Evolutionary conservation across 345 rosid species (phyloP), one percentile per base, ranked within the genome.

Genomic region (Populus pruinosa): DNA sequence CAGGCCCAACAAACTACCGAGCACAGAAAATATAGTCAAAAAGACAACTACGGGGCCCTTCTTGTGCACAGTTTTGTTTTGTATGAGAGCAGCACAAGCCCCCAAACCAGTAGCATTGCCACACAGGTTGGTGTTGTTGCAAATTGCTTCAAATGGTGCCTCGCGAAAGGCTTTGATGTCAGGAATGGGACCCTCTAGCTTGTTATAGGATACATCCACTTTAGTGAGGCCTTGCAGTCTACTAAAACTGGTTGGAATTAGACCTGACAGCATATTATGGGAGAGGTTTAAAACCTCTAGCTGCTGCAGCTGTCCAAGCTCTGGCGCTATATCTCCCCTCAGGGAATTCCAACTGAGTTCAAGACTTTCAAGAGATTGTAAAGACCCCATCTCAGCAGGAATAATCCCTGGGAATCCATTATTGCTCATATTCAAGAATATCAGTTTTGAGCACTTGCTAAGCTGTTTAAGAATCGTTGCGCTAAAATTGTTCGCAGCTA

Each of bases 301-400:
- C 10, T 0, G 1, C 1, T 12, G 17, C 64, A 81, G 39, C 1
- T 72, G 33, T 23, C 72, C 71, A 27, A 81, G 10, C 67, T 39
- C 38, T 0, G 5, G 27, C 1, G 81, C 65, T 31, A 82, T 73
- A 3, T 2, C 72, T 74, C 72, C 79, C 16, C 9, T 8, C 2
- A 78, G 56, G 13, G 5, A 74, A 59, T 82, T 82, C 5, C 55
- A 38, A 43, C 81, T 82, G 23, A 82, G 73, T 39, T 82, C 84
- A n/a, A 72, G 66, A 36, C 27, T n/a, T 56, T 72, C 14, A 18
- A 72, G 59, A 56, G 27, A 25, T 8, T 55, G 9, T 18, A 72
- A 55, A 9, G 3, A 16, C 8, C 76, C 67, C 1, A 72, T 35
- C 67, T 56, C 76, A 2, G 25, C 2, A 21, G 76, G 76, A 38